phyloP scores from a whole-genome alignment of 345 rosid genomes.

The Dimocarpus longan region DNA sequence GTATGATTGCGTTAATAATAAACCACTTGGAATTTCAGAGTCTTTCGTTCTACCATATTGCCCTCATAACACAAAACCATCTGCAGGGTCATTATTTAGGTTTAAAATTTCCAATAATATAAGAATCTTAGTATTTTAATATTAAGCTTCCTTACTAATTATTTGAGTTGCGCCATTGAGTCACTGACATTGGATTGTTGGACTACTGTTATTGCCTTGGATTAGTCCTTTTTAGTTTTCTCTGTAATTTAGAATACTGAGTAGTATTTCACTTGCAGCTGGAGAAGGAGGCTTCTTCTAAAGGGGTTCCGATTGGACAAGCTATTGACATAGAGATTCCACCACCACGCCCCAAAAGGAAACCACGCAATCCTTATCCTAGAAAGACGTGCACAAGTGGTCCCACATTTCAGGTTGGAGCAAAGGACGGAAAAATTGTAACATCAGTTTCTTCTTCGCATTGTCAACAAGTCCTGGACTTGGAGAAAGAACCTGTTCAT shows the following conservation, averaged over 20 bases:
- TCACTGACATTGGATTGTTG: conserved; percentile 3
- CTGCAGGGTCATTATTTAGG: not conserved
- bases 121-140: not conserved
- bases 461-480: conserved; percentile 53
- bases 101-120: not conserved
- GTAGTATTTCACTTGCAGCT: conserved; percentile 49
- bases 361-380: conserved; percentile 96
- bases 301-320: conserved; percentile 76
- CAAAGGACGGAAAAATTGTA: conserved; percentile 53
- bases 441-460: conserved; percentile 48
- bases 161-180: not conserved
- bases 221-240: not conserved
- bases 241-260: conserved; percentile 1
- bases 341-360: conserved; percentile 95
- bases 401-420: conserved; percentile 36
- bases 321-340: conserved; percentile 85
- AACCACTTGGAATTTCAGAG: not conserved
- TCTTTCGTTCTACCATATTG: not conserved
- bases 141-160: not conserved
- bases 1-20: not conserved
- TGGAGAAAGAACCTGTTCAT: conserved; percentile 59
- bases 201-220: conserved; percentile 2
- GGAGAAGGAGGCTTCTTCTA: conserved; percentile 93
- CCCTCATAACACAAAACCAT: not conserved
- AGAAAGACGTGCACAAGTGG: conserved; percentile 57